These are phyloP conservation scores for Heliamphora pulchella DNA, from an alignment of 179 eudicot species.

Conservation along the genomic window DNA sequence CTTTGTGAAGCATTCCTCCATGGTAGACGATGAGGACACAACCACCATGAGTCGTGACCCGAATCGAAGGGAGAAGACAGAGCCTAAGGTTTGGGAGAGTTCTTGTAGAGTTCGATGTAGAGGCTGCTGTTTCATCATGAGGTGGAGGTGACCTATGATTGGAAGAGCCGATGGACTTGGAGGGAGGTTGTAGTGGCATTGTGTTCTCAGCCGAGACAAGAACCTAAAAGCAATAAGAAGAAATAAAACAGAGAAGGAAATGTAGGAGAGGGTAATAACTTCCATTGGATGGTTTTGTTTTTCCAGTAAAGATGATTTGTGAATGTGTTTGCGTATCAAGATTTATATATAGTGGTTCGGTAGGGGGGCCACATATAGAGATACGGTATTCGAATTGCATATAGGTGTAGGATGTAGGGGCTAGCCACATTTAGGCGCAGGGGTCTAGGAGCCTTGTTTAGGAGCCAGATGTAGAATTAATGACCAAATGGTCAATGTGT, in stretches of 20 bases:
- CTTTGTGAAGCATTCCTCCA: not conserved
- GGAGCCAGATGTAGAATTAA: too few relatives aligned
- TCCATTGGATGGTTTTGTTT: too few relatives aligned
- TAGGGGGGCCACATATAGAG: too few relatives aligned
- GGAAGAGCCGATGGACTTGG: not conserved
- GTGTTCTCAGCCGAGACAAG: not conserved
- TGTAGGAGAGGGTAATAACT: too few relatives aligned
- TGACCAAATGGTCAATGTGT: too few relatives aligned
- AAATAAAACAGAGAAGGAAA: not conserved
- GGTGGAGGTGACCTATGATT: constrained; percentile 13
- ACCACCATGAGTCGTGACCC: constrained; percentile 9
- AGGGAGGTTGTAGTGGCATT: not conserved
- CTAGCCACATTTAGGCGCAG: too few relatives aligned
- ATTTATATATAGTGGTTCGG: too few relatives aligned
- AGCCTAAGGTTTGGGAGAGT: not conserved
- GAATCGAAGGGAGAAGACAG: constrained; percentile 4
- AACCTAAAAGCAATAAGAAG: not conserved
- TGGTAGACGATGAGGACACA: constrained; percentile 5
- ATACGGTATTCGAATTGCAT: too few relatives aligned
- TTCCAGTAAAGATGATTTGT: too few relatives aligned
- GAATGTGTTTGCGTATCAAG: too few relatives aligned
- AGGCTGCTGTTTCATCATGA: not conserved
- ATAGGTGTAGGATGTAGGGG: too few relatives aligned
- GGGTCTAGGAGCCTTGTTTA: too few relatives aligned
- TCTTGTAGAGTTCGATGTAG: not conserved